These are phyloP conservation scores for Starmerella apicola DNA, from an alignment of 805 yeast species.

Conservation along the genomic window DNA sequence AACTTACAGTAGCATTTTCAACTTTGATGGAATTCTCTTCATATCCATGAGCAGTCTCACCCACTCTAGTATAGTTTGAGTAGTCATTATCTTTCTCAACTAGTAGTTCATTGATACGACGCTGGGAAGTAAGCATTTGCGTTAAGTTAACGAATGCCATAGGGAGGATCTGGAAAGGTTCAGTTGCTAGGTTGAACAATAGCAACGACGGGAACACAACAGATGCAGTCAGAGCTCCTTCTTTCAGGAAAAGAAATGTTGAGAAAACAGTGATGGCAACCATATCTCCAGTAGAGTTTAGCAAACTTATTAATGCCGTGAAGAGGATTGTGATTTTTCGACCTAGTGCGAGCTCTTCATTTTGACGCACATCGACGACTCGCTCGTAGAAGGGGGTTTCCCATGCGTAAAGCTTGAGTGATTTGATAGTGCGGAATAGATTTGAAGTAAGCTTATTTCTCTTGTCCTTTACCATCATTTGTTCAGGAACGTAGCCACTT, in stretches of 20 bases:
- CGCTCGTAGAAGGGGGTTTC: conserved; percentile 71
- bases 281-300: conserved; percentile 60
- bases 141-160: conserved; percentile 70
- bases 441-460: conserved; percentile 80
- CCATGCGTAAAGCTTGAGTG: conserved; percentile 92
- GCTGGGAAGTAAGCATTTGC: conserved; percentile 54
- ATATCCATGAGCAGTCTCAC: conserved; percentile 37
- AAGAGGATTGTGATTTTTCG: conserved; percentile 53
- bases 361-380: conserved; percentile 60
- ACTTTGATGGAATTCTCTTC: conserved; percentile 48
- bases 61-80: conserved; percentile 45
- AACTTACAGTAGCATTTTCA: conserved; percentile 29
- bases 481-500: conserved; percentile 58
- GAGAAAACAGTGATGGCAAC: conserved; percentile 85
- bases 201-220: conserved; percentile 58
- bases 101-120: conserved; percentile 60
- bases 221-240: conserved; percentile 68
- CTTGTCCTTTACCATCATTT: conserved; percentile 79
- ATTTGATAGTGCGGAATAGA: conserved; percentile 77
- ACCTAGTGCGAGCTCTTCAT: conserved; percentile 67
- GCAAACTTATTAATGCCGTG: conserved; percentile 29
- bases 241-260: conserved; percentile 49
- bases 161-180: conserved; percentile 86
- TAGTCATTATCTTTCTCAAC: conserved; percentile 59
- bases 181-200: conserved; percentile 56